Evolutionary conservation across 2,329 filamentous ascomycete species (phyloP), one percentile per base, ranked within the genome.

Genomic region (Botrytis squamosa): DNA sequence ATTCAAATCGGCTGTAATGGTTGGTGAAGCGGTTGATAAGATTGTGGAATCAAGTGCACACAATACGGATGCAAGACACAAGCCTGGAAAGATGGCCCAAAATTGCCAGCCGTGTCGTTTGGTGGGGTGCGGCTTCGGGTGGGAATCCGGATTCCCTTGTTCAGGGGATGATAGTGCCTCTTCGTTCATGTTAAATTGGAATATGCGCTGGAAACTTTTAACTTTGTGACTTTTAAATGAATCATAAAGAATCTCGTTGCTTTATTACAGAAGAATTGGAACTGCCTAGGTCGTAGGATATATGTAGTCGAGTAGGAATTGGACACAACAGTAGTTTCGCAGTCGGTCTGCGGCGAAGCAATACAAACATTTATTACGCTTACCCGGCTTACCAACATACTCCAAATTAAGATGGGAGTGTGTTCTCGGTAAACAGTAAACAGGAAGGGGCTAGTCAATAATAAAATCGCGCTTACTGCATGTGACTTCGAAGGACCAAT

Each of bases 11-110:
- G 62, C 38, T 29, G 71, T 68, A 29, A 73, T 68, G 1, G 60
- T n/a, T n/a, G 71, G 64, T 8, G 68, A 64, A 62, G 71, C 63
- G 12, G 71, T 73, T 25, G 71, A 68, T 38, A 62, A 14, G 1
- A 63, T 59, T 29, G 64, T 73, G 9, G 64, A 65, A 16, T 73
- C 64, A 4, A 73, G 38, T 40, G 71, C 71, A 25, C 46, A 73
- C 20, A 73, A 52, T n/a, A 73, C 38, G 49, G 49, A 57, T 46
- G 52, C n/a, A 14, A 55, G 52, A 42, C 71, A 64, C 16, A 73
- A 52, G 33, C 36, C n/a, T 3, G 60, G 46, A n/a, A 73, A 68
- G 18, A 73, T 60, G 36, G 55, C 52, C 71, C 71, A 73, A 44
- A 73, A 68, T 33, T 55, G 44, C 33, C 64, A 67, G 29, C 66